phyloP scores from a whole-genome alignment of 495 filamentous ascomycete species.

The Hypoxylon crocopeplum region DNA sequence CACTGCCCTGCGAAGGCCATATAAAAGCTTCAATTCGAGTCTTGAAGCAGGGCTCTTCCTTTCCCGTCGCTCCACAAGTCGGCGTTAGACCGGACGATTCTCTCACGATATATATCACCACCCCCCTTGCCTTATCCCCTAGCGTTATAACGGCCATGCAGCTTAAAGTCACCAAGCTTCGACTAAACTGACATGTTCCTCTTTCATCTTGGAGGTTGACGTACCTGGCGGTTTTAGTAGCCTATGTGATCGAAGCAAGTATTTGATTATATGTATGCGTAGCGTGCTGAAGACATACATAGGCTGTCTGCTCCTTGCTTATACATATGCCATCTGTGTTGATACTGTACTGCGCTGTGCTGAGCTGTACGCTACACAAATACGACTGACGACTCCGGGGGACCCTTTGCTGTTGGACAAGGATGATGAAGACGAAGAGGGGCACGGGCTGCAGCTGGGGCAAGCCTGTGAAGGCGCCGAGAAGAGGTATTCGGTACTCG shows the following conservation, averaged over 20 bases:
- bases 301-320: neutral
- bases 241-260: neutral
- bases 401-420: conserved; percentile 14
- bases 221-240: conserved; percentile 16
- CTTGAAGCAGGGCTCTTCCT: neutral
- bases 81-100: conserved; percentile 34
- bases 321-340: neutral
- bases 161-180: conserved; percentile 29
- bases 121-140: conserved; percentile 16
- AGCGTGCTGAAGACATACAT: neutral
- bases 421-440: conserved; percentile 10
- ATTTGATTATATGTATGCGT: neutral
- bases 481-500: conserved; percentile 20
- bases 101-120: conserved; percentile 24
- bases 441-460: conserved; percentile 3
- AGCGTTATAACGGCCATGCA: conserved; percentile 32
- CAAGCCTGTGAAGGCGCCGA: neutral
- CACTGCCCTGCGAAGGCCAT: conserved; percentile 20
- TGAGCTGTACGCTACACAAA: too few relatives aligned
- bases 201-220: conserved; percentile 24
- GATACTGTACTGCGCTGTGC: too few relatives aligned
- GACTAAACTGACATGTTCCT: conserved; percentile 23
- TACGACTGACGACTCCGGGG: too few relatives aligned
- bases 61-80: conserved; percentile 31
- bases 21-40: too few relatives aligned